Evolutionary conservation across 2,329 filamentous ascomycete genomes (phyloP).

Genomic region (Microthyrium microscopicum): DNA sequence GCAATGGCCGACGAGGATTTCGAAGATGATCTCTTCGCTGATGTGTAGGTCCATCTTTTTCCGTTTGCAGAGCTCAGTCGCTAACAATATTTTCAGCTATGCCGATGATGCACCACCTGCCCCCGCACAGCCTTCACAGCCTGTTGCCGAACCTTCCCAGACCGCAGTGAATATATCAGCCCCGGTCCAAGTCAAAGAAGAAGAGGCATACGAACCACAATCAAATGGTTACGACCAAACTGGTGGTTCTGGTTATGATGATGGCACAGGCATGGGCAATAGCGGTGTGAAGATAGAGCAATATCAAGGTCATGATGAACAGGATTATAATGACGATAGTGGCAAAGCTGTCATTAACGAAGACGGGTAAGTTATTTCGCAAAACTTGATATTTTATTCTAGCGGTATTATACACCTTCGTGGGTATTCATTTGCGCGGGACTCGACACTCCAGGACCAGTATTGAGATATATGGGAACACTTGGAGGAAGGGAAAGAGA

Average conservation of each 20-base stretch:
- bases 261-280: slow-evolving; percentile 15
- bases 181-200: slow-evolving; percentile 8
- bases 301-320: slow-evolving; percentile 17
- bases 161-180: slow-evolving; percentile 10
- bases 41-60: slow-evolving; percentile 52
- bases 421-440: no score
- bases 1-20: slow-evolving; percentile 72
- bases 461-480: no score
- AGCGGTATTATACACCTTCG: background rate
- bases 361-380: slow-evolving; percentile 57
- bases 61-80: background rate
- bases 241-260: slow-evolving; percentile 17
- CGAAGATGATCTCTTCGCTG: slow-evolving; percentile 89
- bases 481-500: no score
- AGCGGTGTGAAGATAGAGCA: slow-evolving; percentile 14
- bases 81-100: slow-evolving; percentile 15
- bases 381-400: background rate
- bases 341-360: slow-evolving; percentile 83
- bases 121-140: slow-evolving; percentile 10
- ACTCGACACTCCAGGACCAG: no score
- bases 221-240: slow-evolving; percentile 11
- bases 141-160: slow-evolving; percentile 6
- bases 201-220: slow-evolving; percentile 1
- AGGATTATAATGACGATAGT: slow-evolving; percentile 34
- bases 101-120: slow-evolving; percentile 18